phyloP scores from a whole-genome alignment of 2,329 filamentous ascomycete species.

The Ophidiomyces ophidiicola region DNA sequence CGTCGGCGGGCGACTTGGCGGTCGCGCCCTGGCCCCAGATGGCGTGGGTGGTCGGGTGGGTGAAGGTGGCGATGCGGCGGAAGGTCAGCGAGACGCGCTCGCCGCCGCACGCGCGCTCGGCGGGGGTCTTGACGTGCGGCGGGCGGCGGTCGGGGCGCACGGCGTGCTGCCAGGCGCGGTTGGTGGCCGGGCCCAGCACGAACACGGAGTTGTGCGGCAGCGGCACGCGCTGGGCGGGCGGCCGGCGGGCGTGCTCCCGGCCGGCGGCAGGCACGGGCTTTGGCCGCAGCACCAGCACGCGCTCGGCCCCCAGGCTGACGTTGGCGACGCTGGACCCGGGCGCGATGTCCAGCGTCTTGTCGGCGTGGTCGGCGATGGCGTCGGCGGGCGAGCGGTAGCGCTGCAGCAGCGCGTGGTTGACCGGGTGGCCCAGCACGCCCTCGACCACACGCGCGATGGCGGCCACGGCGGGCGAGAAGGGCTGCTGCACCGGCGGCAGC shows the following conservation, averaged over 20 bases:
- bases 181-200: conserved; percentile 67
- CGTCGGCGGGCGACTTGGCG: conserved; percentile 50
- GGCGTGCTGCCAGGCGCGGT: conserved; percentile 80
- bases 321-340: conserved; percentile 77
- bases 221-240: conserved; percentile 54
- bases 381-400: conserved; percentile 81
- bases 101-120: conserved; percentile 60
- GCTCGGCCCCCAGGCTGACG: conserved; percentile 79
- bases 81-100: conserved; percentile 88
- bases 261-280: conserved; percentile 12
- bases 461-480: conserved; percentile 63
- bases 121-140: conserved; percentile 50
- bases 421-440: conserved; percentile 56
- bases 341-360: conserved; percentile 88
- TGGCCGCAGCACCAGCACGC: conserved; percentile 72
- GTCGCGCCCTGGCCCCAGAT: conserved; percentile 93
- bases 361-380: conserved; percentile 91
- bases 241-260: conserved; percentile 34
- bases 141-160: conserved; percentile 77
- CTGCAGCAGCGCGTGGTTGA: conserved; percentile 91
- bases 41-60: conserved; percentile 48
- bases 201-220: conserved; percentile 86
- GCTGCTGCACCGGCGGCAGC: conserved; percentile 58
- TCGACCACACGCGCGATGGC: conserved; percentile 58
- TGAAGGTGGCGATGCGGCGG: conserved; percentile 73